These are phyloP conservation scores for Blastobotrys aristatus DNA, from an alignment of 1,139 yeast genomes.

Conservation along the genomic window DNA sequence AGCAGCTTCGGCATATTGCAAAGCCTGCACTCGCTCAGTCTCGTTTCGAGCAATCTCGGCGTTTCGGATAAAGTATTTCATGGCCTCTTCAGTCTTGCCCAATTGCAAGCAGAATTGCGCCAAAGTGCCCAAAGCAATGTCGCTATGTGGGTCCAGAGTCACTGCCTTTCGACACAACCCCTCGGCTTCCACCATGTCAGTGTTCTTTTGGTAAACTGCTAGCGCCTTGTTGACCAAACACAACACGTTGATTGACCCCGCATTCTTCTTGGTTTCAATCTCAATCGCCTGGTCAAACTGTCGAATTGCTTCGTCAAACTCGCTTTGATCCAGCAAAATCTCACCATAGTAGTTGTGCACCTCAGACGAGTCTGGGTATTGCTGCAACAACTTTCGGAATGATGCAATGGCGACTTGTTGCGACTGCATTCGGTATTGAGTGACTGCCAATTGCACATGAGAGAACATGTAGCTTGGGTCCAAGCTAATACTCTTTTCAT, in stretches of 20 bases:
- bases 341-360: constrained; percentile 96
- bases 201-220: constrained; percentile 35
- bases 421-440: constrained; percentile 77
- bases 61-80: constrained; percentile 73
- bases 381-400: constrained; percentile 67
- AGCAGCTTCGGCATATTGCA: constrained; percentile 83
- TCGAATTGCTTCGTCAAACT: constrained; percentile 63
- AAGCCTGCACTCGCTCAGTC: constrained; percentile 87
- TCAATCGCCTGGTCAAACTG: constrained; percentile 86
- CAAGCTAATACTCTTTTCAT: constrained; percentile 67
- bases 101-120: constrained; percentile 88
- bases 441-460: constrained; percentile 88
- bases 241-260: constrained; percentile 71
- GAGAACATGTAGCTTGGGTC: constrained; percentile 78
- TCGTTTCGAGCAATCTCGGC: constrained; percentile 75
- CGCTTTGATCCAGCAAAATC: constrained; percentile 78
- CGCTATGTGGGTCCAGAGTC: constrained; percentile 78
- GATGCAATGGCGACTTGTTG: constrained; percentile 55
- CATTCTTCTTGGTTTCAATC: constrained; percentile 54
- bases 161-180: constrained; percentile 70
- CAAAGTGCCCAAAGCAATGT: constrained; percentile 80
- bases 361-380: constrained; percentile 84
- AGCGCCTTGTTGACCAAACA: constrained; percentile 91
- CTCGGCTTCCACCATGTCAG: constrained; percentile 53
- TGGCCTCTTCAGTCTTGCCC: constrained; percentile 79